A percentile compares a stretch with the other conserved stretches of the same genome.
Evolutionary conservation across 164 flowering plant species (phyloP).

Genomic region (Liriodendron chinense): DNA sequence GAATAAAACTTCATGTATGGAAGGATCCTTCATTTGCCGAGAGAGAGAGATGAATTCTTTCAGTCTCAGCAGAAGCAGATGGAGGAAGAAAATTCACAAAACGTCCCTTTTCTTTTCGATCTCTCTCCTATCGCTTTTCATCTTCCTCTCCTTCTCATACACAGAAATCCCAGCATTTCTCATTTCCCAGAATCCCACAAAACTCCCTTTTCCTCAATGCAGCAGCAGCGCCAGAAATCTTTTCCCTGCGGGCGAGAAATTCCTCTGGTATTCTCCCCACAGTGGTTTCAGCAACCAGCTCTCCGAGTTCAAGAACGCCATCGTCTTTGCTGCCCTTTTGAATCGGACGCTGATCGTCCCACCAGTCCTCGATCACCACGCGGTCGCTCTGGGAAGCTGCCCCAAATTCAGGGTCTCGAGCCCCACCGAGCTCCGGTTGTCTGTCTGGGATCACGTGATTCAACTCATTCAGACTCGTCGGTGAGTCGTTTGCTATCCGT

Average conservation of each 20-base stretch:
- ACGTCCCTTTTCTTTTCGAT: constrained; percentile 10
- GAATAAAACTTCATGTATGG: too few relatives aligned
- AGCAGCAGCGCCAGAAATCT: background rate
- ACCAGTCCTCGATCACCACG: constrained; percentile 88
- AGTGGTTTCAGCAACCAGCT: constrained; percentile 98
- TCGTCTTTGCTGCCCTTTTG: constrained; percentile 65
- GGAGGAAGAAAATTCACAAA: constrained; percentile 18
- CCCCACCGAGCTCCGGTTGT: constrained; percentile 50
- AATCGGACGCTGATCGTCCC: constrained; percentile 87
- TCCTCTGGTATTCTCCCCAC: constrained; percentile 83
- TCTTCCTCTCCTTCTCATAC: constrained; percentile 30
- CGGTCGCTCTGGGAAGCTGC: constrained; percentile 89
- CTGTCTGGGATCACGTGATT: constrained; percentile 71
- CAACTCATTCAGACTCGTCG: constrained; percentile 58
- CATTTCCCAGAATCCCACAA: constrained; percentile 8
- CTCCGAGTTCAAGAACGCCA: constrained; percentile 76
- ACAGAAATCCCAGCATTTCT: constrained; percentile 16
- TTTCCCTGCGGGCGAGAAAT: constrained; percentile 31
- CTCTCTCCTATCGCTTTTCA: constrained; percentile 19
- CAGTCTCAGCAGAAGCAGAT: constrained; percentile 8
- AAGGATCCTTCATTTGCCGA: background rate
- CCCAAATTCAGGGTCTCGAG: constrained; percentile 83
- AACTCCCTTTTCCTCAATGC: constrained; percentile 23
- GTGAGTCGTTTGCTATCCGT: constrained; percentile 17
- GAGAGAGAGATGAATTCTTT: constrained; percentile 7